Base-by-base conservation (phyloP, 495 filamentous ascomycete species). In the Penicillium malachiteum region DNA sequence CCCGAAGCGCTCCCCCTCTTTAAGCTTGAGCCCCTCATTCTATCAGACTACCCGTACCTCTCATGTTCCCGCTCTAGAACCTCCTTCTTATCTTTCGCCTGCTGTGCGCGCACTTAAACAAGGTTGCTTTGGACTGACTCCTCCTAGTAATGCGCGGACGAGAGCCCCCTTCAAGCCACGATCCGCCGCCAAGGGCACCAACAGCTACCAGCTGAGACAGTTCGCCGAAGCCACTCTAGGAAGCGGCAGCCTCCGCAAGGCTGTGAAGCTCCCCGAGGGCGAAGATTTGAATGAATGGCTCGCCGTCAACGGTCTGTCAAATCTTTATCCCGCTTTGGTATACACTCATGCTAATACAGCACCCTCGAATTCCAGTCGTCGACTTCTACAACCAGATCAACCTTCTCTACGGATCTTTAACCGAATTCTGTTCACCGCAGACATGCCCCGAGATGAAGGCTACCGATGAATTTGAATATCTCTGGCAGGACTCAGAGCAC, bases 311-410 rank as follows among this genome's bases (percentile, higher is more conserved):
- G 84, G 92, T 96, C 75, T 49, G 82, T 44, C 2, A 4, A 1
- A 26, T 26, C 4, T 26, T 26, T 26, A 26, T 26, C 21, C 21
- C 21, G 4, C 2, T 26, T 26, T 26, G 4, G 4, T 26, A 26
- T 26, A 2, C 21, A 26, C 21, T 26, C 21, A 26, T 26, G 21
- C 21, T 26, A 26, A 26, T 26, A 26, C 21, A 5, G 7, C n/a
- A n/a, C 31, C 38, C 21, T 33, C 54, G 30, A 35, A 32, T 39
- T 44, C 42, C 61, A 96, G 93, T 98, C 67, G 94, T 98, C 76
- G 94, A 98, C 71, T 98, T 98, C 75, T 98, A 97, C 84, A 98
- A 97, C 76, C 94, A 98, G 71, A 94, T 97, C 71, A 98, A 98
- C 75, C 85, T 98, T 26, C 87, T 98, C 50, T 98, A 98, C 71